Base-by-base conservation (phyloP, 1,284 basidiomycete genomes). In the Mycosarcoma mackinlayi region DNA sequence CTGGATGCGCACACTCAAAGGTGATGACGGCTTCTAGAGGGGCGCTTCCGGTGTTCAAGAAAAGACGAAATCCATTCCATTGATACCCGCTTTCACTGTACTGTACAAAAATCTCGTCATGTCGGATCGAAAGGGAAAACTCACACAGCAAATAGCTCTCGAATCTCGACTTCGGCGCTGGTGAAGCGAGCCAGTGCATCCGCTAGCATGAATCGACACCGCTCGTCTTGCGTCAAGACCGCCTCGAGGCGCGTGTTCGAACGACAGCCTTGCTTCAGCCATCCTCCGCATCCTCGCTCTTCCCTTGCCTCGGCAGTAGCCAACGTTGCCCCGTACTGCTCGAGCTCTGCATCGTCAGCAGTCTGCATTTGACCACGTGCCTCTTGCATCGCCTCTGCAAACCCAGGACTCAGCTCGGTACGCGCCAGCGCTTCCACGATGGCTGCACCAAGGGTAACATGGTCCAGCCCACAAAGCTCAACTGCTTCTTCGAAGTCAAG, bases 1-100 rank as follows among this genome's bases (percentile, higher is more conserved):
- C 28, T 71, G 58, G 54, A 71, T 66, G 68, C 53, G 68, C 19
- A 53, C 40, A 3, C 50, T 71, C 38, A 71, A 71, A 19, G 68
- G 59, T 9, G 63, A 63, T 45, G 57, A 61, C 16, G 47, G 47
- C 7, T 49, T 49, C 27, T 59, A 49, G 40, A 14, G 8, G 13
- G 42, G 3, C 21, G 13, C 6, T n/a, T 8, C 16, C 18, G 18
- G 30, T 16, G 19, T 13, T 8, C 23, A 27, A 13, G 3, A 24
- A 14, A n/a, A 39, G 11, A 28, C 44, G 4, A 47, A n/a, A 24
- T 35, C 31, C 30, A 47, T 52, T 59, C n/a, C 23, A 38, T 35
- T 50, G 38, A 57, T 53, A 57, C 54, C 50, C 45, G 31, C 38
- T 28, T 11, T n/a, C 21, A n/a, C 16, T n/a, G n/a, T n/a, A n/a